Evolutionary conservation across 768 basidiomycete genomes (phyloP), one percentile per base, ranked within the genome.

Genomic region (Pulveroboletus sp.): DNA sequence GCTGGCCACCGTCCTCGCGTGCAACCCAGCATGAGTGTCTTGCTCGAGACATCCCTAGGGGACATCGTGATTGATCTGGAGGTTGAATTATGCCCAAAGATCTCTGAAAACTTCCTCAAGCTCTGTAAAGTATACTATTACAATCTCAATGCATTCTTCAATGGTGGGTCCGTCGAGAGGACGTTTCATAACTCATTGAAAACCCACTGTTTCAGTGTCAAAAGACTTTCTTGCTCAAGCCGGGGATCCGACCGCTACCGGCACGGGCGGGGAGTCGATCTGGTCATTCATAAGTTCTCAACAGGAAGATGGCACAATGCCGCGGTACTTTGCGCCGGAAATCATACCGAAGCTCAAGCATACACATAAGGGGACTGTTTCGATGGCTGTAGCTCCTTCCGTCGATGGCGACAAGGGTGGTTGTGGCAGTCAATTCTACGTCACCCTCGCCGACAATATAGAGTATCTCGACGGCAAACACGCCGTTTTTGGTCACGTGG

Each of bases 51-150:
- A 5, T 97, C 93, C 19, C 73, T 98, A 1, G 96, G 96, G 49
- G 96, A 99, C 71, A 77, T 99, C 48, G 92, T 98, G 51, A 91
- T 98, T 62, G 96, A 98, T 70, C 77, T 99, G 35, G 92, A 97
- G 68, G 85, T 89, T 24, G 91, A 93, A 8, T 74, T 75, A 32
- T 97, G 94, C 69, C 96, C 96, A 2, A 85, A 81, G 68, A 89
- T 85, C 45, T 93, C 88, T 71, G 83, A 91, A 68, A 99, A 98
- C 75, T 98, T 98, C 63, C 80, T 99, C 49, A 99, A 99, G 68
- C 76, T 99, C 49, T 97, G 93, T 74, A 98, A 97, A 74, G 77
- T 90, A 51, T 96, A 96, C 67, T 95, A 95, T 68, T 98, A 95
- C 76, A 95, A 94, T 66, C 72, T 96, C 53, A 92, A 93, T 65